phyloP scores from a whole-genome alignment of 768 basidiomycete species.

The Russula brevipes region DNA sequence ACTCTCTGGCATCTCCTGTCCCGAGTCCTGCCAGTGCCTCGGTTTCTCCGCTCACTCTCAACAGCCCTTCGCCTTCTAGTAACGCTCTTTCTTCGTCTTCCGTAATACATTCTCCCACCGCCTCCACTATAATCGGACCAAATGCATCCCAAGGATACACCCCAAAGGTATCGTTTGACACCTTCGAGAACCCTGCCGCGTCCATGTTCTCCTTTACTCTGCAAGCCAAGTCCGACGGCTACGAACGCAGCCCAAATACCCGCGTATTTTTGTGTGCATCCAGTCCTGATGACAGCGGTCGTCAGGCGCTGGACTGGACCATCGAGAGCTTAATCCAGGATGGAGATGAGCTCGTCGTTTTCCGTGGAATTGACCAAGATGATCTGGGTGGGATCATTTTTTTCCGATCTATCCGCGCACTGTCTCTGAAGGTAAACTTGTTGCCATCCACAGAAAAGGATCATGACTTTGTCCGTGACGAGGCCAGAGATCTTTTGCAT shows the following conservation, averaged over 20 bases:
- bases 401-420: neutral
- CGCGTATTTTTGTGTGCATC: conserved; percentile 88
- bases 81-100: conserved; percentile 12
- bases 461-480: conserved; percentile 71
- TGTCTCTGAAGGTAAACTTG: neutral
- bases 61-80: conserved; percentile 6
- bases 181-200: conserved; percentile 75
- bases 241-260: conserved; percentile 66
- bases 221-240: conserved; percentile 78
- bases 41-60: neutral
- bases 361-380: conserved; percentile 85
- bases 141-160: conserved; percentile 37
- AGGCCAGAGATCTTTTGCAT: conserved; percentile 78
- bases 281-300: conserved; percentile 82
- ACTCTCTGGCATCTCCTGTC: neutral
- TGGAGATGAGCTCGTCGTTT: conserved; percentile 90
- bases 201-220: conserved; percentile 87
- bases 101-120: conserved; percentile 12
- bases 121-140: conserved; percentile 27
- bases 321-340: conserved; percentile 79
- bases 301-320: conserved; percentile 89
- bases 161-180: conserved; percentile 80
- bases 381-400: conserved; percentile 56
- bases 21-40: conserved; percentile 7
- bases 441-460: conserved; percentile 52